Evolutionary conservation across 768 basidiomycete genomes (phyloP).

Genomic region (Hebeloma cylindrosporum): DNA sequence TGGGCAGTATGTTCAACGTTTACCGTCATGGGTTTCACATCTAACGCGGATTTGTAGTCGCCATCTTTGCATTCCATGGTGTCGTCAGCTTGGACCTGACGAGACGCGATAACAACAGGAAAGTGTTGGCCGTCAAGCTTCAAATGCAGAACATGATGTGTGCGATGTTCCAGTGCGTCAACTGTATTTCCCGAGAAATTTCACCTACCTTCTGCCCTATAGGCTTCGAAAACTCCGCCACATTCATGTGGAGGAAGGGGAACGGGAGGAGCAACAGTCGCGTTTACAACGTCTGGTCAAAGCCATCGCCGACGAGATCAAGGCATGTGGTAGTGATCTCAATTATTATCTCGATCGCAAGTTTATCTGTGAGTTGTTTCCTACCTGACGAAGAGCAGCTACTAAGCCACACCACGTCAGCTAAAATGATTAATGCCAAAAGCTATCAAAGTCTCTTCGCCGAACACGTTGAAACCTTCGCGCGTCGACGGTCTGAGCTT

Average conservation of each 20-base stretch:
- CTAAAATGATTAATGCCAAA: conserved; percentile 28
- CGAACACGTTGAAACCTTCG: conserved; percentile 29
- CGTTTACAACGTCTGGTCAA: conserved; percentile 26
- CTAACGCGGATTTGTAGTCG: conserved; percentile 24
- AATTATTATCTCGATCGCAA: conserved; percentile 39
- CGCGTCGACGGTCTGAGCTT: conserved; percentile 30
- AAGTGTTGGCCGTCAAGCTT: conserved; percentile 37
- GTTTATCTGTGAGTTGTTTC: conserved; percentile 24
- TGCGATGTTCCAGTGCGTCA: conserved; percentile 39
- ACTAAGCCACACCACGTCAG: conserved; percentile 13
- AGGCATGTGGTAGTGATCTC: conserved; percentile 36
- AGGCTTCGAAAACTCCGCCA: conserved; percentile 17
- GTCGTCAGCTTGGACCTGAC: conserved; percentile 42
- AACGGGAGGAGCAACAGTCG: conserved; percentile 26
- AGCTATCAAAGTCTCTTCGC: conserved; percentile 36
- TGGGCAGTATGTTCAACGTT: conserved; percentile 11
- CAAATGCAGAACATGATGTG: conserved; percentile 48
- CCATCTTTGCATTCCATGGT: conserved; percentile 42
- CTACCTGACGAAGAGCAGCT: too few relatives aligned
- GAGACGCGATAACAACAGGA: conserved; percentile 43
- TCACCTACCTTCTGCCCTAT: background rate
- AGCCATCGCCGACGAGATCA: conserved; percentile 38
- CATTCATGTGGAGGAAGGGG: conserved; percentile 19
- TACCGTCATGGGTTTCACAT: background rate
- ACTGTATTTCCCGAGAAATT: background rate